Evolutionary conservation across 1,284 basidiomycete genomes (phyloP).

Genomic region (Sanghuangporus sanghuang): DNA sequence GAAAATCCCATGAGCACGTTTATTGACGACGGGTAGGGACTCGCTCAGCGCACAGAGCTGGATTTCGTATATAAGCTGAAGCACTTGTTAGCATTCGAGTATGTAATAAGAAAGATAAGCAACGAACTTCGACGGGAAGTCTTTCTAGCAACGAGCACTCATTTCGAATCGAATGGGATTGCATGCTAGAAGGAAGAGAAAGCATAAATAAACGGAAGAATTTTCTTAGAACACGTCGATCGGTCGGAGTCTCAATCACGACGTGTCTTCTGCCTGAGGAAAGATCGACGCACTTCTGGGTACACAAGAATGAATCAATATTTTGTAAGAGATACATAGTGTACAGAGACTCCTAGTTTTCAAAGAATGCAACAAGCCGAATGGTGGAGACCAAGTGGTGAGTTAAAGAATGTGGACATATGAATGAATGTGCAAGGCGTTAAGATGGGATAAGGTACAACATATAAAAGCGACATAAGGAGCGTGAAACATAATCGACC

Average conservation of each 20-base stretch:
- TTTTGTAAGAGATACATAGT: neutral
- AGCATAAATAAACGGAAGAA: neutral
- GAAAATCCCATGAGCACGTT: slow-evolving; percentile 47
- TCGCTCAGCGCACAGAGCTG: slow-evolving; percentile 61
- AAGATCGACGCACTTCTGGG: neutral
- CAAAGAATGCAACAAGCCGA: neutral
- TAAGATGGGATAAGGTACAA: neutral
- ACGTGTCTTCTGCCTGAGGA: neutral
- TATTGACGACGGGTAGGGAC: slow-evolving; percentile 51
- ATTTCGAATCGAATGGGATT: neutral
- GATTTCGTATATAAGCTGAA: slow-evolving; percentile 68
- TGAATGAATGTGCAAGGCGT: neutral
- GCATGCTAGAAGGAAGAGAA: neutral
- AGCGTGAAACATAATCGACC: neutral
- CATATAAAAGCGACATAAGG: neutral
- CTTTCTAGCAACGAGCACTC: neutral
- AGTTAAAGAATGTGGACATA: neutral
- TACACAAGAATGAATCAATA: neutral
- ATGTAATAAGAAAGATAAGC: neutral
- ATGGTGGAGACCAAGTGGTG: neutral
- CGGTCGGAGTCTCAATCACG: neutral
- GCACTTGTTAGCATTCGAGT: neutral
- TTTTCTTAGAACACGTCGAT: neutral
- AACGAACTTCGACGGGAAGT: slow-evolving; percentile 11
- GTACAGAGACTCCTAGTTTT: too few species aligned